A percentile compares a stretch with the other conserved stretches of the same genome.
These are phyloP conservation scores for Lentinula novae-zelandiae DNA, from an alignment of 1,284 basidiomycete species.

Conservation along the genomic window DNA sequence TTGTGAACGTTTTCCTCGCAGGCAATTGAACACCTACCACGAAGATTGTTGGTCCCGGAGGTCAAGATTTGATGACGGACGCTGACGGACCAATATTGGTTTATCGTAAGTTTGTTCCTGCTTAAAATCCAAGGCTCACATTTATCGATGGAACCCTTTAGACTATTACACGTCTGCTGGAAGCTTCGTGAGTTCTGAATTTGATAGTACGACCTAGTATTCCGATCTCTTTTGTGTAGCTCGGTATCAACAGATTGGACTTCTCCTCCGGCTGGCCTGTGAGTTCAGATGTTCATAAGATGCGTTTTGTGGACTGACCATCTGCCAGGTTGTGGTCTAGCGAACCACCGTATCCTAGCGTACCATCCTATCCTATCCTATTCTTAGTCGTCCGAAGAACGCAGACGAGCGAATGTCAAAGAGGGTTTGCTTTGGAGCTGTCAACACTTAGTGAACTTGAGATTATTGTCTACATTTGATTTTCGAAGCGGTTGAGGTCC, in stretches of 20 bases:
- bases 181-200: conserved; percentile 29
- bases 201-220: not conserved
- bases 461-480: too few relatives aligned
- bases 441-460: too few relatives aligned
- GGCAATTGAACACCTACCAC: not conserved
- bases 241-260: conserved; percentile 44
- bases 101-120: conserved; percentile 32
- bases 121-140: not conserved
- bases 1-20: not conserved
- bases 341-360: not conserved
- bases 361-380: not conserved
- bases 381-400: too few relatives aligned
- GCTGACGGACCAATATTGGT: conserved; percentile 35
- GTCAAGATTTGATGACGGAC: conserved; percentile 36
- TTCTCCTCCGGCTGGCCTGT: conserved; percentile 34
- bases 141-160: conserved; percentile 22
- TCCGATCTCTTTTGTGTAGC: conserved; percentile 22
- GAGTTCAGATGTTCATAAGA: not conserved
- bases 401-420: too few relatives aligned
- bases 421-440: too few relatives aligned
- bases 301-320: too few relatives aligned
- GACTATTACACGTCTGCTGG: conserved; percentile 49
- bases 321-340: not conserved
- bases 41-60: conserved; percentile 46
- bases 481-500: too few relatives aligned